phyloP scores from a whole-genome alignment of 2,329 filamentous ascomycete species.

The Drechslerella coelobrocha region DNA sequence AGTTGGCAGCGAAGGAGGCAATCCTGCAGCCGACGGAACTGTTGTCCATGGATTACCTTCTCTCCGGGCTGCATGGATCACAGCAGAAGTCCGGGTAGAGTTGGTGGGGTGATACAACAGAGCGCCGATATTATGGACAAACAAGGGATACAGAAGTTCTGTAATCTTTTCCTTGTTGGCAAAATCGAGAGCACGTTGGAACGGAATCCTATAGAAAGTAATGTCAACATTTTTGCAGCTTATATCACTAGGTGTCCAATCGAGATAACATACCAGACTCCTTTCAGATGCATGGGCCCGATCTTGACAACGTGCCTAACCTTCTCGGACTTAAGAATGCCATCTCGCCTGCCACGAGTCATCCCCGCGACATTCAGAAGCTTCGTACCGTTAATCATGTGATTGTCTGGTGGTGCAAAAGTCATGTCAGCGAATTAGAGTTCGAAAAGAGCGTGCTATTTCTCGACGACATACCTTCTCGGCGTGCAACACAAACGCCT shows the following conservation, averaged over 20 bases:
- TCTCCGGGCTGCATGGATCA: slow-evolving; percentile 83
- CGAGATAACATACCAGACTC: slow-evolving; percentile 78
- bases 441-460: slow-evolving; percentile 12
- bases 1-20: slow-evolving; percentile 35
- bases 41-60: slow-evolving; percentile 63
- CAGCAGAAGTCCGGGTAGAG: slow-evolving; percentile 78
- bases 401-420: slow-evolving; percentile 72
- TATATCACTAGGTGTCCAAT: slow-evolving; percentile 25
- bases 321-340: slow-evolving; percentile 97
- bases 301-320: slow-evolving; percentile 97
- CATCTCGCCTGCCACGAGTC: slow-evolving; percentile 92
- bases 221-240: not conserved
- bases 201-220: slow-evolving; percentile 78
- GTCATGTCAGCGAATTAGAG: slow-evolving; percentile 27
- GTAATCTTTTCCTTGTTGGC: slow-evolving; percentile 99
- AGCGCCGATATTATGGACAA: slow-evolving; percentile 95
- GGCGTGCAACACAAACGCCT: slow-evolving; percentile 90
- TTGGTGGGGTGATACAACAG: slow-evolving; percentile 93
- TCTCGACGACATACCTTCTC: slow-evolving; percentile 72
- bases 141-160: slow-evolving; percentile 89
- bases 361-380: slow-evolving; percentile 96
- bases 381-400: slow-evolving; percentile 99
- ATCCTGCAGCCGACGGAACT: slow-evolving; percentile 33
- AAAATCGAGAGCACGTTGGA: slow-evolving; percentile 95
- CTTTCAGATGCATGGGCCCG: slow-evolving; percentile 97